These are phyloP conservation scores for Lecanosticta acicola DNA, from an alignment of 2,329 filamentous ascomycete genomes.

Conservation along the genomic window DNA sequence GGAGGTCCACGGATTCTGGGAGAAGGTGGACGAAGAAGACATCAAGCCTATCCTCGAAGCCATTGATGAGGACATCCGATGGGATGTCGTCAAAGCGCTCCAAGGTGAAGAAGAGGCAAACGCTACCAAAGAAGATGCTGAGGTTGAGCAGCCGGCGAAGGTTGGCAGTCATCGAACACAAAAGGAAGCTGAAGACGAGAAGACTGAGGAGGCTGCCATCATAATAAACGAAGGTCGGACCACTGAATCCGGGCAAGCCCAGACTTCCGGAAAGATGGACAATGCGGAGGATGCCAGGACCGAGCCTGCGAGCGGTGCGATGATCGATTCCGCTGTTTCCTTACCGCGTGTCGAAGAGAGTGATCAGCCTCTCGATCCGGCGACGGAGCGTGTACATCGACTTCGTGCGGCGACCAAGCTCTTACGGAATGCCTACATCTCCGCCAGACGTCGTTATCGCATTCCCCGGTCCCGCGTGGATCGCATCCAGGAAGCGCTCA, in stretches of 20 bases:
- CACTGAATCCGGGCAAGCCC: conserved; percentile 9
- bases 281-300: not conserved
- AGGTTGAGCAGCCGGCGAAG: conserved; percentile 32
- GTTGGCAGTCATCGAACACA: conserved; percentile 12
- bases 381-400: conserved; percentile 25
- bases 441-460: conserved; percentile 79
- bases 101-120: conserved; percentile 40
- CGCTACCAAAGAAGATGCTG: conserved; percentile 29
- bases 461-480: conserved; percentile 65
- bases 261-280: conserved; percentile 4
- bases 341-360: not conserved
- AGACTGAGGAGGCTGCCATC: conserved; percentile 29
- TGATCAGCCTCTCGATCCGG: conserved; percentile 5
- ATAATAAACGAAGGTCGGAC: conserved; percentile 24
- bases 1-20: conserved; percentile 79
- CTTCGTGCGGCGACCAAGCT: conserved; percentile 42
- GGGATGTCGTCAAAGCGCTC: conserved; percentile 58
- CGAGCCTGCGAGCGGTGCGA: too few relatives aligned
- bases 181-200: conserved; percentile 18
- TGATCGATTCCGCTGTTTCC: conserved; percentile 1
- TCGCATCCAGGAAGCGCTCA: conserved; percentile 69
- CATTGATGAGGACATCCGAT: conserved; percentile 59
- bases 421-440: conserved; percentile 74
- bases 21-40: conserved; percentile 69
- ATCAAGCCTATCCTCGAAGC: conserved; percentile 62